These are phyloP conservation scores for Kwoniella europaea DNA, from an alignment of 768 basidiomycete species.

Conservation along the genomic window DNA sequence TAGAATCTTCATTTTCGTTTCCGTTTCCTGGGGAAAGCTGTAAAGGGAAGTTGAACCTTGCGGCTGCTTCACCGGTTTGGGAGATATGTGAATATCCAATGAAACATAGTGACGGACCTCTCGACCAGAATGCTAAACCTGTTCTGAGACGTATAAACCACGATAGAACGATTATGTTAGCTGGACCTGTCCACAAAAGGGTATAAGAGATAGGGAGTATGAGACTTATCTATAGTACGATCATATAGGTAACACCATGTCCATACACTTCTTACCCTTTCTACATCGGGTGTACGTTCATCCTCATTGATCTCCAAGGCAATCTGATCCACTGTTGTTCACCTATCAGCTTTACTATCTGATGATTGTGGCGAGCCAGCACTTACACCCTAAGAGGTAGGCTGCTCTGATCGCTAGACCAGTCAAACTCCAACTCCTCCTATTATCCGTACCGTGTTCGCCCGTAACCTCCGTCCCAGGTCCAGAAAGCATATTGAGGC, in stretches of 20 bases:
- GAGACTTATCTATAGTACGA: constrained; percentile 45
- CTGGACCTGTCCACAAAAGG: background rate
- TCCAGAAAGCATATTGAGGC: constrained; percentile 22
- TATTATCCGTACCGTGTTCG: constrained; percentile 51
- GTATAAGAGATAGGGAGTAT: background rate
- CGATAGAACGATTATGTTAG: constrained; percentile 10
- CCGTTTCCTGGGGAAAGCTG: constrained; percentile 38
- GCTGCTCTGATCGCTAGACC: constrained; percentile 54
- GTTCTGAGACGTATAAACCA: constrained; percentile 44
- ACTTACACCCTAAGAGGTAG: constrained; percentile 51
- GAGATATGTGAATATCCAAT: constrained; percentile 50
- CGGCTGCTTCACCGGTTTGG: constrained; percentile 53
- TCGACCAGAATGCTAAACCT: constrained; percentile 55
- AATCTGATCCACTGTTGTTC: constrained; percentile 39
- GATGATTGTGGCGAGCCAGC: background rate
- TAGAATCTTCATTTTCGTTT: constrained; percentile 10
- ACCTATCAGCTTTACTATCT: background rate
- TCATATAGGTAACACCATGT: constrained; percentile 55
- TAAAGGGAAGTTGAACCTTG: constrained; percentile 47
- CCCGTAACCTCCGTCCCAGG: constrained; percentile 31
- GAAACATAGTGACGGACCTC: constrained; percentile 52
- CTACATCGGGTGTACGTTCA: constrained; percentile 32
- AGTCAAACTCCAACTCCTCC: constrained; percentile 52
- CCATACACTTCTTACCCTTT: constrained; percentile 49
- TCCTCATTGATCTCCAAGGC: constrained; percentile 41